Percentiles rank a stretch among this genome's conserved stretches.
phyloP scores from a whole-genome alignment of 768 basidiomycete genomes.

The Trametes punicea region DNA sequence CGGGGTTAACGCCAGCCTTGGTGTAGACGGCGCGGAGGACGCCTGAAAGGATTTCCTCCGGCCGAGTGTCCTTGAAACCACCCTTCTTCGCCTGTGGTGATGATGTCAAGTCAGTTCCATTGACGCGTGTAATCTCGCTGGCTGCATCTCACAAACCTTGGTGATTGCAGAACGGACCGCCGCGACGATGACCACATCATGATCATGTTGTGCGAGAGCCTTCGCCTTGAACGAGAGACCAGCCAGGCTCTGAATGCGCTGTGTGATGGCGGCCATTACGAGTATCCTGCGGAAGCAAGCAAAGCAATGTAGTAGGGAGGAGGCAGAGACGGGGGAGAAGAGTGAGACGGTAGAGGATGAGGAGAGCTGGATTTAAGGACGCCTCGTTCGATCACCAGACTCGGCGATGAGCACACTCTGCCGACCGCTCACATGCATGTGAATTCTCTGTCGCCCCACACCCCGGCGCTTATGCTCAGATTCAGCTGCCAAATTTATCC shows the following conservation, averaged over 20 bases:
- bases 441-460: slow-evolving; percentile 17
- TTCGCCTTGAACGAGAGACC: slow-evolving; percentile 48
- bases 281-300: no score
- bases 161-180: slow-evolving; percentile 91
- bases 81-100: slow-evolving; percentile 78
- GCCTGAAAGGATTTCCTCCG: slow-evolving; percentile 76
- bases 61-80: slow-evolving; percentile 86
- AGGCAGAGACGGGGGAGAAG: neutral
- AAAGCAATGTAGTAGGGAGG: no score
- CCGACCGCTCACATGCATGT: slow-evolving; percentile 10
- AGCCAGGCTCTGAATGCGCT: slow-evolving; percentile 22
- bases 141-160: no score
- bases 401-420: slow-evolving; percentile 2
- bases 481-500: no score
- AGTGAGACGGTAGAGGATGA: neutral
- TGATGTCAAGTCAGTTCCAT: neutral
- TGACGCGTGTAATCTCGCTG: no score
- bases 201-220: slow-evolving; percentile 67
- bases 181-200: slow-evolving; percentile 88
- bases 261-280: slow-evolving; percentile 23
- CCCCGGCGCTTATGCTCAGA: neutral
- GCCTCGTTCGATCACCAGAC: slow-evolving; percentile 8
- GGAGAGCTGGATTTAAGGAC: neutral
- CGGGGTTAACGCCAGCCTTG: slow-evolving; percentile 68
- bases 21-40: slow-evolving; percentile 74